These are phyloP conservation scores for Stephanodiscus triporus DNA, from an alignment of 108 stramenopile species.

Conservation along the genomic window DNA sequence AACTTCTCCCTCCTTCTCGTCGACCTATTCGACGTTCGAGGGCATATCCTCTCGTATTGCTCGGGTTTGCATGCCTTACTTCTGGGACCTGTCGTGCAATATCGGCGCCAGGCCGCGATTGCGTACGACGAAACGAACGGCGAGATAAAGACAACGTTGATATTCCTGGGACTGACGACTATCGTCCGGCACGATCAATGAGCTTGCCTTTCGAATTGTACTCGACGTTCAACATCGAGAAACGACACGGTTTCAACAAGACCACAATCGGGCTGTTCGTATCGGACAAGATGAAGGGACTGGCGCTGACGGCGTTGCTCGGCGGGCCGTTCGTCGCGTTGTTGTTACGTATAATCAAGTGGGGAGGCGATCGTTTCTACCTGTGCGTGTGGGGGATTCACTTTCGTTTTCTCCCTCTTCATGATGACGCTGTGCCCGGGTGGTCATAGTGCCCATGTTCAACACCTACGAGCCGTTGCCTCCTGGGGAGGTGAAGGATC, in stretches of 20 bases:
- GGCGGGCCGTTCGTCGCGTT: constrained; percentile 89
- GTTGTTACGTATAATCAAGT: constrained; percentile 86
- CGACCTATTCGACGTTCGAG: constrained; percentile 69
- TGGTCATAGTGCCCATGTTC: constrained; percentile 97
- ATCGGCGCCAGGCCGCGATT: constrained; percentile 37
- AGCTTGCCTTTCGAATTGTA: constrained; percentile 87
- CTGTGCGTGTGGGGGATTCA: constrained; percentile 95
- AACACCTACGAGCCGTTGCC: constrained; percentile 96
- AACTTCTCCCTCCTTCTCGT: constrained; percentile 85
- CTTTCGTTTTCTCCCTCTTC: constrained; percentile 84
- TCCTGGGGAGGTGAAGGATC: constrained; percentile 84
- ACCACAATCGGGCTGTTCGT: constrained; percentile 88
- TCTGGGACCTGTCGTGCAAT: constrained; percentile 70
- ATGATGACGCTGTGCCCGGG: constrained; percentile 96
- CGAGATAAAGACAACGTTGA: constrained; percentile 84
- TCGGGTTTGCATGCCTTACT: constrained; percentile 84
- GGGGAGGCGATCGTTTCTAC: constrained; percentile 88
- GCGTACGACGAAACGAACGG: constrained; percentile 63
- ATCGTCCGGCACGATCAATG: constrained; percentile 80
- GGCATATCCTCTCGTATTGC: constrained; percentile 69
- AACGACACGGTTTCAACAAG: constrained; percentile 98
- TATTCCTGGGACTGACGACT: constrained; percentile 79
- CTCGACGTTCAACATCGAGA: constrained; percentile 94
- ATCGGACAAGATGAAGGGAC: constrained; percentile 90
- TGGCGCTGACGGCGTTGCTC: constrained; percentile 79